Evolutionary conservation across 2,329 filamentous ascomycete genomes (phyloP).

Genomic region (Daldinia sp.): DNA sequence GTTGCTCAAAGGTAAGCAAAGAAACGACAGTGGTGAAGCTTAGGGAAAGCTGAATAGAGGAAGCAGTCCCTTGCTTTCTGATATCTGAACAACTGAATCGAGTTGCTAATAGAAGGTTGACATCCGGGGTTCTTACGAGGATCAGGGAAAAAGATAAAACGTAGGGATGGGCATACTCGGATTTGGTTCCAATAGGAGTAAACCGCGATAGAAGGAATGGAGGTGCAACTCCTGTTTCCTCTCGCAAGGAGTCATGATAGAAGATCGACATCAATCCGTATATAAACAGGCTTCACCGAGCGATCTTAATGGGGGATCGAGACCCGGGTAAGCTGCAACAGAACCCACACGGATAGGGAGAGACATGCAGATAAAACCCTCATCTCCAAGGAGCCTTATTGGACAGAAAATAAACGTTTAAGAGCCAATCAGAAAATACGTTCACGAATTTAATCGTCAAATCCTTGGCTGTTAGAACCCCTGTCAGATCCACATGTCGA

Average conservation of each 20-base stretch:
- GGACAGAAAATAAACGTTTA: slow-evolving; percentile 19
- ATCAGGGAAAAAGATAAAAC: not conserved
- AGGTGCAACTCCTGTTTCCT: slow-evolving; percentile 4
- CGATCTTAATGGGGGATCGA: slow-evolving; percentile 26
- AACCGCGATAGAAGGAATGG: slow-evolving; percentile 3
- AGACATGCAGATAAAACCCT: slow-evolving; percentile 44
- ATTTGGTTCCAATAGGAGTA: slow-evolving; percentile 4
- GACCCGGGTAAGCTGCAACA: slow-evolving; percentile 13
- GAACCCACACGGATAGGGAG: slow-evolving; percentile 42
- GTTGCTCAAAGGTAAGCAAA: not conserved
- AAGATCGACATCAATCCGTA: slow-evolving; percentile 19
- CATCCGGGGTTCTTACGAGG: not conserved
- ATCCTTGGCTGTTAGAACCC: slow-evolving; percentile 23
- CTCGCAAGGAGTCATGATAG: slow-evolving; percentile 3
- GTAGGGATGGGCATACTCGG: not conserved
- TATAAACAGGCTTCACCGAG: slow-evolving; percentile 30
- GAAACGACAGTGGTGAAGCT: not conserved
- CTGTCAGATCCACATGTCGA: slow-evolving; percentile 17
- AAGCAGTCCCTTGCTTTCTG: not conserved
- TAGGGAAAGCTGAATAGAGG: not conserved
- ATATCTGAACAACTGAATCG: not conserved
- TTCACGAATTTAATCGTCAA: slow-evolving; percentile 8
- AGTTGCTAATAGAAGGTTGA: not conserved
- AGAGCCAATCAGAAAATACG: slow-evolving; percentile 42
- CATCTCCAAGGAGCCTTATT: slow-evolving; percentile 17